Conservation (phyloP, 306 rosid species). For the Acacia confusa region DNA sequence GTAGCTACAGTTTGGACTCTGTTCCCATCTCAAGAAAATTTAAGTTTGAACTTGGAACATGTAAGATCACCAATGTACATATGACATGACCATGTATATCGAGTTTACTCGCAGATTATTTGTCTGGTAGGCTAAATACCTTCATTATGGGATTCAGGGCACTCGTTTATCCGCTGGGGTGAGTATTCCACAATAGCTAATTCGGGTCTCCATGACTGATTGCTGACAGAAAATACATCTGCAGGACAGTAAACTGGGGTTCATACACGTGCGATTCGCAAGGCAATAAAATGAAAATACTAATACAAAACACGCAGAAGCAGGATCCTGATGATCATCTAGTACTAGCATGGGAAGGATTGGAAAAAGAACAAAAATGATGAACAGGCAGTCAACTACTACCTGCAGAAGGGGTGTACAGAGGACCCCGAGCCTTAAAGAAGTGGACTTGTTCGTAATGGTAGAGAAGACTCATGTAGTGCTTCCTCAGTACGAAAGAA, state of each 20-base stretch:
- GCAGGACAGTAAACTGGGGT: constrained; percentile 10
- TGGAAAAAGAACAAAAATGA: neutral
- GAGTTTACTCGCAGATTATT: neutral
- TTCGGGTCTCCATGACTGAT: constrained; percentile 63
- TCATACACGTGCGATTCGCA: neutral
- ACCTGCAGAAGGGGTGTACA: constrained; percentile 61
- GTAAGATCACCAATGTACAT: neutral
- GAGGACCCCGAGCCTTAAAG: constrained; percentile 66
- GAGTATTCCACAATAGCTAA: constrained; percentile 76
- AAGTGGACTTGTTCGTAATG: constrained; percentile 89
- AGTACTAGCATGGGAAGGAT: neutral
- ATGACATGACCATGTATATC: neutral
- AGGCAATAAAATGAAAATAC: neutral
- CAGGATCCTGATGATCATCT: neutral
- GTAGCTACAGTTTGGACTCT: neutral
- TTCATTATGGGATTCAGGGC: constrained; percentile 42
- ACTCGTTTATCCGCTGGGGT: constrained; percentile 39
- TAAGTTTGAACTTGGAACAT: neutral
- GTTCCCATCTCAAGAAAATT: neutral
- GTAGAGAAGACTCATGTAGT: constrained; percentile 75
- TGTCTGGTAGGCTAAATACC: constrained; percentile 36
- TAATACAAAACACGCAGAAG: neutral
- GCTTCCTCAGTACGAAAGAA: constrained; percentile 86
- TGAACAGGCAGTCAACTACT: neutral
- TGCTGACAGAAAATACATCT: constrained; percentile 57